Base-by-base conservation (phyloP, 495 filamentous ascomycete genomes). In the Podospora appendiculata region DNA sequence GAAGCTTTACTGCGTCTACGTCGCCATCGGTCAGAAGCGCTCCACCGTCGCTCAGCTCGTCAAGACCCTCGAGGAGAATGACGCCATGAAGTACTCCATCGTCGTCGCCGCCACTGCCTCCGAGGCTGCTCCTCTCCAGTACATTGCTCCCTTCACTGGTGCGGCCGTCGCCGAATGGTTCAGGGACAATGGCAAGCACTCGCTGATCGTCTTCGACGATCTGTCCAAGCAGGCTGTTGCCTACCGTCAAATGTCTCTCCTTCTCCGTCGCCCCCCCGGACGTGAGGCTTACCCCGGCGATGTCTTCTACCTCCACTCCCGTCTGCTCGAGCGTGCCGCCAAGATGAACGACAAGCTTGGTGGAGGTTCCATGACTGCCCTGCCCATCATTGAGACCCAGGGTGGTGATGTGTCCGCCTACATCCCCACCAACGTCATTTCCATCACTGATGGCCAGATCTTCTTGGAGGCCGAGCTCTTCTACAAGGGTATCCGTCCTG, bases 401-500 rank as follows among this genome's bases (percentile, higher is more conserved):
- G 93, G 93, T 86, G 93, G 93, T 88, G 93, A 98, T 77, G 93
- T 98, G 74, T 97, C 94, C 65, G 93, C 93, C 62, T 98, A 97
- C 77, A 98, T 98, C 82, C 93, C 93, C 68, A 98, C 93, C 79
- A 98, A 98, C 81, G 93, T 98, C 80, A 98, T 98, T 83, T 97
- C 94, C 70, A 98, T 98, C 68, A 98, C 93, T 58, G 93, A 98
- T 66, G 93, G 93, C 53, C 93, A 98, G 80, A 98, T 98, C 76
- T 98, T 98, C 89, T 84, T 98, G 83, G 93, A 98, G 79, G 71
- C 94, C 60, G 93, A 98, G 72, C 83, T 98, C 57, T 98, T 98
- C 88, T 98, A 98, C 86, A 98, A 98, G 87, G 93, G 93, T 95
- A 77, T 98, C 77, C 94, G 93, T 69, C 93, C 93, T 62, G 93